A percentile compares a stretch with the other conserved stretches of the same genome.
These are phyloP conservation scores for Aspergillus diversus DNA, from an alignment of 495 filamentous ascomycete species.

Conservation along the genomic window DNA sequence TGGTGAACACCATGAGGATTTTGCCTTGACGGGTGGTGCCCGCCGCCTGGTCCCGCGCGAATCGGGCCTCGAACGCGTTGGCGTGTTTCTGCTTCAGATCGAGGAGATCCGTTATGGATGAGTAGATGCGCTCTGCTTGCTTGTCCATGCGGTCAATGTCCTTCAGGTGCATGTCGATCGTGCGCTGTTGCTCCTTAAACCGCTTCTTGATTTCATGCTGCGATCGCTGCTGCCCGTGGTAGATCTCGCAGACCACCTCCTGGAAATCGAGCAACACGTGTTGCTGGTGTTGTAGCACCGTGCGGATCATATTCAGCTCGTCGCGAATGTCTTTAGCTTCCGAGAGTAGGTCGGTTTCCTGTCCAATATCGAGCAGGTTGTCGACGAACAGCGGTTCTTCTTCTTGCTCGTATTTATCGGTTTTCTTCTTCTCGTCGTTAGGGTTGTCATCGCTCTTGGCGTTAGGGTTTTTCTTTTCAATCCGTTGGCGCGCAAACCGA, in stretches of 20 bases:
- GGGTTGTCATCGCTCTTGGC: slow-evolving; percentile 15
- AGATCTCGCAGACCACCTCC: slow-evolving; percentile 55
- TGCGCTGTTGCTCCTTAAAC: slow-evolving; percentile 62
- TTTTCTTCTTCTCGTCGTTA: slow-evolving; percentile 26
- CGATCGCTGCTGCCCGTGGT: slow-evolving; percentile 44
- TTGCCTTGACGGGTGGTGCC: slow-evolving; percentile 69
- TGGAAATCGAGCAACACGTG: slow-evolving; percentile 59
- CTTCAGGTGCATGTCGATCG: slow-evolving; percentile 63
- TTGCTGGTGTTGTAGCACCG: slow-evolving; percentile 62
- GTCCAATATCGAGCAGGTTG: slow-evolving; percentile 67
- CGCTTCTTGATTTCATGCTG: slow-evolving; percentile 60
- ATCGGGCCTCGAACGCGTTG: slow-evolving; percentile 71
- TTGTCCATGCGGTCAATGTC: slow-evolving; percentile 71
- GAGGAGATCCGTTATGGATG: slow-evolving; percentile 63
- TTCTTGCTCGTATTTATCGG: slow-evolving; percentile 23
- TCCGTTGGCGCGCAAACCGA: slow-evolving; percentile 41
- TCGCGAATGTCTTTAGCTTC: slow-evolving; percentile 75
- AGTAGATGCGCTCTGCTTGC: slow-evolving; percentile 67
- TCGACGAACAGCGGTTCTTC: slow-evolving; percentile 60
- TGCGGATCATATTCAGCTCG: slow-evolving; percentile 71
- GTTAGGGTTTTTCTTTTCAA: slow-evolving; percentile 23
- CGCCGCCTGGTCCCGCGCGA: slow-evolving; percentile 67
- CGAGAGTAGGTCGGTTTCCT: slow-evolving; percentile 65
- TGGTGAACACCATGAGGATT: slow-evolving; percentile 76
- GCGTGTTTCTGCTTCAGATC: slow-evolving; percentile 70